phyloP scores from a whole-genome alignment of 2,329 filamentous ascomycete genomes.

The Pseudogymnoascus sp. region DNA sequence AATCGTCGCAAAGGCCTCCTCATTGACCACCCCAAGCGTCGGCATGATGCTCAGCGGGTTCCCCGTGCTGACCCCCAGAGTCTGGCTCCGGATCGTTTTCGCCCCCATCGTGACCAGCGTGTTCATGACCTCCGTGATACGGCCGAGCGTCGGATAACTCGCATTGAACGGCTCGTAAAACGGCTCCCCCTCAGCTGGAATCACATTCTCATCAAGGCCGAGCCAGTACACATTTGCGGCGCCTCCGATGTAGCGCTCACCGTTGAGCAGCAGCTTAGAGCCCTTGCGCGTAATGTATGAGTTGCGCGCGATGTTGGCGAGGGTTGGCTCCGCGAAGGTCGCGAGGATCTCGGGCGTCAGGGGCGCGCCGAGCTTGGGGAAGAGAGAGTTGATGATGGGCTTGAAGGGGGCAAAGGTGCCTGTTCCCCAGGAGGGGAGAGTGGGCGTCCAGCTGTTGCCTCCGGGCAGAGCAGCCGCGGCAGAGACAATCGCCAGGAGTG shows the following conservation, averaged over 20 bases:
- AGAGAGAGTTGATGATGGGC: slow-evolving; percentile 35
- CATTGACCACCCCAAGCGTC: slow-evolving; percentile 32
- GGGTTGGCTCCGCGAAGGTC: slow-evolving; percentile 15
- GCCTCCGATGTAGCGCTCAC: slow-evolving; percentile 35
- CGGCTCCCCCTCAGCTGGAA: slow-evolving; percentile 35
- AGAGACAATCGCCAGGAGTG: slow-evolving; percentile 28
- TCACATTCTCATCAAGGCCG: slow-evolving; percentile 42
- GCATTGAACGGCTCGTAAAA: slow-evolving; percentile 36
- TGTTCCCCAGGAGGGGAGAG: slow-evolving; percentile 71
- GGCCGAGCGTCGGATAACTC: slow-evolving; percentile 38
- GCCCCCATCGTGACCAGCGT: slow-evolving; percentile 37
- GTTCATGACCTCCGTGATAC: slow-evolving; percentile 38
- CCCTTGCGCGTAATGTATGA: slow-evolving; percentile 30
- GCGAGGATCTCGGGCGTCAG: slow-evolving; percentile 19
- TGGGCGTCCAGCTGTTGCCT: slow-evolving; percentile 94
- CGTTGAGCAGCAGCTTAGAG: slow-evolving; percentile 30
- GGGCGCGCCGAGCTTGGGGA: slow-evolving; percentile 9
- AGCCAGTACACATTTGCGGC: slow-evolving; percentile 45
- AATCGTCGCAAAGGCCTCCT: slow-evolving; percentile 36
- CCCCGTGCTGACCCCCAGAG: slow-evolving; percentile 38
- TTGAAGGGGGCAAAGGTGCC: slow-evolving; percentile 93
- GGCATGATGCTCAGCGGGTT: slow-evolving; percentile 41
- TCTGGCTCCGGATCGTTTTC: slow-evolving; percentile 38
- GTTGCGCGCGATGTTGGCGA: slow-evolving; percentile 15
- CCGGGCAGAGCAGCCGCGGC: slow-evolving; percentile 67